Base-by-base conservation (phyloP, 2,329 filamentous ascomycete species). In the Tolypocladium album region DNA sequence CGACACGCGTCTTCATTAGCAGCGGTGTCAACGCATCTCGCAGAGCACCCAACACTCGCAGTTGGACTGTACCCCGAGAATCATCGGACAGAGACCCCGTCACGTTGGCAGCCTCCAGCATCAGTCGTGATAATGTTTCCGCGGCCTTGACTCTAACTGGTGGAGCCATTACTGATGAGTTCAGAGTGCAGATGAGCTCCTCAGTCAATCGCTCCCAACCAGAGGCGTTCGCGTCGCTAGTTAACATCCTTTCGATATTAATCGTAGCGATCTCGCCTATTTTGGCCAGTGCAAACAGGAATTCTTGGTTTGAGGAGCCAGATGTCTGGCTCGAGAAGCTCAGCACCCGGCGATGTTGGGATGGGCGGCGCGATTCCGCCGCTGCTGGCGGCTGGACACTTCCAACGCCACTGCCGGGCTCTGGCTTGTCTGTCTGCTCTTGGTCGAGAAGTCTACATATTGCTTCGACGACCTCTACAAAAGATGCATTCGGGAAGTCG, bases 401-500 rank as follows among this genome's bases (percentile, higher is more conserved):
- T n/a, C 64, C 61, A n/a, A n/a, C n/a, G n/a, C n/a, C n/a, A 20
- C 59, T 61, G 17, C 55, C 58, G 1, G 60, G 24, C 22, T 67
- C 70, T 0, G 58, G 11, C 22, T 64, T 67, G 11, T 69, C 65
- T 4, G 65, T 61, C 5, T 67, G 27, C n/a, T 67, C 68, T 34
- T 72, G 68, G 40, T 82, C 80, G 7, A 96, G 78, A 8, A 97
- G 78, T 55, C 82, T 79, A 67, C 91, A 92, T 4, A 96, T 80
- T 0, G 92, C 88, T 59, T 80, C 77, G 1, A 97, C 78, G 12
- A 97, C 85, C 63, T 90, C 84, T 6, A 88, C 77, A 67, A 97
- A 97, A 0, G 91, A 80, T 20, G 86, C 81, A 64, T 93, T 92
- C 0, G 92, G 90, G 67, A 96, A 97, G 66, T 97, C 92, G 20